These are phyloP conservation scores for Groenewaldozyma sp. DNA, from an alignment of 1,139 yeast species.

Conservation along the genomic window DNA sequence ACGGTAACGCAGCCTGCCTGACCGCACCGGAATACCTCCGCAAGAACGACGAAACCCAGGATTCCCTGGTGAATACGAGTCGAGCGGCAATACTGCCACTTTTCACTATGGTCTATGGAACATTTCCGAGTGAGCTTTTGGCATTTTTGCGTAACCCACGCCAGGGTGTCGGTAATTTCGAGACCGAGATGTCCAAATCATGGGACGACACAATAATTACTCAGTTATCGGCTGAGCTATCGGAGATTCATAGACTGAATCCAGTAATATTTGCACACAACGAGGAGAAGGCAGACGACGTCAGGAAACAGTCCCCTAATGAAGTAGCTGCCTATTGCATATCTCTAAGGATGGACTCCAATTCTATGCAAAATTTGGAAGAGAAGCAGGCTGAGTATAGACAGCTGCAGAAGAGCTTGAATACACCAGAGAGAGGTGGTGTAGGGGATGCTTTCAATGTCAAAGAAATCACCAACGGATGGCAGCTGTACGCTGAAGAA, in stretches of 20 bases:
- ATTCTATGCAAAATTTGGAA: too few relatives aligned
- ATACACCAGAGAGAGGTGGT: not conserved
- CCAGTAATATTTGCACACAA: constrained; percentile 35
- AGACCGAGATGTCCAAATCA: constrained; percentile 20
- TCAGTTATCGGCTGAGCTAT: constrained; percentile 22
- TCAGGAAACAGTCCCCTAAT: too few relatives aligned
- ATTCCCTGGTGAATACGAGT: constrained; percentile 7
- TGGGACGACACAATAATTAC: constrained; percentile 31
- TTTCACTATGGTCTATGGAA: constrained; percentile 46
- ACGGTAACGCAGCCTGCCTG: constrained; percentile 35
- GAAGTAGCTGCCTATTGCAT: constrained; percentile 31
- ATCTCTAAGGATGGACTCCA: not conserved
- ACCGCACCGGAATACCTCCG: not conserved
- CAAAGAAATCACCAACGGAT: not conserved
- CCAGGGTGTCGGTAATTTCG: constrained; percentile 22
- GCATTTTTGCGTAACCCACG: constrained; percentile 39
- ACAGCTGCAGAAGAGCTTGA: not conserved
- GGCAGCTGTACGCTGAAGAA: not conserved
- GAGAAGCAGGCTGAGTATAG: not conserved
- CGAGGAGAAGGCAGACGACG: constrained; percentile 30
- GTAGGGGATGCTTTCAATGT: not conserved
- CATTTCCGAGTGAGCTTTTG: constrained; percentile 48
- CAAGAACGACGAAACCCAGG: constrained; percentile 3
- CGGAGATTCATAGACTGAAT: constrained; percentile 37
- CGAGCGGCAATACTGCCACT: constrained; percentile 25